These are phyloP conservation scores for Lentinula novae-zelandiae DNA, from an alignment of 1,284 basidiomycete genomes.

Conservation along the genomic window DNA sequence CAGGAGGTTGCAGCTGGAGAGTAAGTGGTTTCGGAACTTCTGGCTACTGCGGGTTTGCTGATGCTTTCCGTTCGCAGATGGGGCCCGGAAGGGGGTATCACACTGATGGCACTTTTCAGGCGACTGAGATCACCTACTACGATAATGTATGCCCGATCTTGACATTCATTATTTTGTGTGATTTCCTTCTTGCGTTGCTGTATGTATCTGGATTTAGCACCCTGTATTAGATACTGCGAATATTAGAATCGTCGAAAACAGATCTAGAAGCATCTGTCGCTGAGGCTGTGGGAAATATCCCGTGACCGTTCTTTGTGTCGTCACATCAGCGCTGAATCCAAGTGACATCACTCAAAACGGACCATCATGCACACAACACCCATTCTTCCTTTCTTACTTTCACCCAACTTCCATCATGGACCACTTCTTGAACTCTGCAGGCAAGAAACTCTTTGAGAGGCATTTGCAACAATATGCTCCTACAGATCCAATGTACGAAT, in stretches of 20 bases:
- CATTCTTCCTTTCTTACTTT: background rate
- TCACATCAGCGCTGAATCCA: too few relatives aligned
- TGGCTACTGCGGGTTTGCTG: conserved; percentile 7
- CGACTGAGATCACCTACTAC: conserved; percentile 54
- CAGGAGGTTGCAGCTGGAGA: conserved; percentile 68
- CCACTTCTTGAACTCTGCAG: conserved; percentile 40
- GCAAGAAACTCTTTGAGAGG: conserved; percentile 57
- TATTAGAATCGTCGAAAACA: too few relatives aligned
- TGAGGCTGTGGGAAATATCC: too few relatives aligned
- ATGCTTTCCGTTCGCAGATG: conserved; percentile 38
- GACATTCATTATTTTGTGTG: background rate
- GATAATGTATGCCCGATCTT: conserved; percentile 13
- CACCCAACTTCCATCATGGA: conserved; percentile 1
- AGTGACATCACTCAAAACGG: background rate
- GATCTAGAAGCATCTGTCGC: too few relatives aligned
- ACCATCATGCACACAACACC: background rate
- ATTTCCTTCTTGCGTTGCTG: too few relatives aligned
- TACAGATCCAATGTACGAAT: conserved; percentile 78
- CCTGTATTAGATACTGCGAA: too few relatives aligned
- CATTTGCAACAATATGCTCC: conserved; percentile 67
- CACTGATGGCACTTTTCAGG: conserved; percentile 59
- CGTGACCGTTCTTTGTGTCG: too few relatives aligned
- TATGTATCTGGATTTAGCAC: too few relatives aligned
- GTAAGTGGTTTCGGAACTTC: conserved; percentile 36
- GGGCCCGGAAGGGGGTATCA: conserved; percentile 67